Conservation (phyloP, 2,329 filamentous ascomycete genomes). For the Venturia effusa region DNA sequence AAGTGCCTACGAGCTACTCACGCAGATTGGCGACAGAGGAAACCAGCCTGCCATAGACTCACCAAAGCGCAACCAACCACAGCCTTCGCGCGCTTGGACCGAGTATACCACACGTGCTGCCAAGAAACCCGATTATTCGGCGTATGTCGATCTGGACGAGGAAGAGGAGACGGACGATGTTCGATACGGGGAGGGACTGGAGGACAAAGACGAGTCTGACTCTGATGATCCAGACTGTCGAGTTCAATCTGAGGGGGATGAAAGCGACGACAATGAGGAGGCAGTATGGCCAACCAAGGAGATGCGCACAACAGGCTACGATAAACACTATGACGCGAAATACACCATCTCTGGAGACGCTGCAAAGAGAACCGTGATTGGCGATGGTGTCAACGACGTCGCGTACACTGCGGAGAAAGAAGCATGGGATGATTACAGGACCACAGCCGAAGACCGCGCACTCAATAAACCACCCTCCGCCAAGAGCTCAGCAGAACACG, state of each 20-base stretch:
- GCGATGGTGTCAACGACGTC: neutral
- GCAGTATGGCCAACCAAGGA: neutral
- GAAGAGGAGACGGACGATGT: neutral
- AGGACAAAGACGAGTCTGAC: neutral
- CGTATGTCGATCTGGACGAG: neutral
- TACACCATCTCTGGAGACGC: neutral
- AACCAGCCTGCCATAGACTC: neutral
- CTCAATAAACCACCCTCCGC: neutral
- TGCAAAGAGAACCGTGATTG: neutral
- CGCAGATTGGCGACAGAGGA: neutral
- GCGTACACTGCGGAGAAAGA: neutral
- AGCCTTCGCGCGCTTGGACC: neutral
- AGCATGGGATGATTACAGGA: neutral
- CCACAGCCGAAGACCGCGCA: neutral
- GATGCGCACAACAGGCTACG: neutral
- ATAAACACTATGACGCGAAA: neutral
- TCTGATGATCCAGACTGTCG: neutral
- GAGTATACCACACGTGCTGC: neutral
- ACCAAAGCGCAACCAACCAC: neutral
- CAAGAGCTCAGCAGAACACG: neutral
- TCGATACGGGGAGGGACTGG: neutral
- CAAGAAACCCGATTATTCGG: neutral
- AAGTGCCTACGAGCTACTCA: neutral
- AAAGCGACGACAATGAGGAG: neutral
- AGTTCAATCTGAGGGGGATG: neutral